These are phyloP conservation scores for Syzygium grande DNA, from an alignment of 345 rosid genomes.

Conservation along the genomic window DNA sequence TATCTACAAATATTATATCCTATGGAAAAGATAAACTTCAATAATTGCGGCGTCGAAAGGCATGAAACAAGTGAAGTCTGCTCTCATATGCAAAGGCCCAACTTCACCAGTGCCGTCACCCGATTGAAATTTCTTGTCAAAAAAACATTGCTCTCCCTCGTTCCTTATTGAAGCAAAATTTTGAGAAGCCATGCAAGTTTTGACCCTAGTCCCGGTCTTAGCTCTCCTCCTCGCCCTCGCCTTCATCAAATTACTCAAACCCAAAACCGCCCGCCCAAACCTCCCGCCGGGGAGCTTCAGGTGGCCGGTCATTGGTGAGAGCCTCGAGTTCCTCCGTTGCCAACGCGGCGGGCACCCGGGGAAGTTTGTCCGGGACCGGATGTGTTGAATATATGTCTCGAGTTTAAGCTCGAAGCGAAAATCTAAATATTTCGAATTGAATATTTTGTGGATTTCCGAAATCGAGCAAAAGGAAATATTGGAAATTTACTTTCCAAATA, in stretches of 20 bases:
- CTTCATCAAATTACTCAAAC: neutral
- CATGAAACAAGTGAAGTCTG: neutral
- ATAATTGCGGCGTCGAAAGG: neutral
- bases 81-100: neutral
- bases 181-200: neutral
- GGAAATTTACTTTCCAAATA: too few species aligned
- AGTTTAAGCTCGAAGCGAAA: too few species aligned
- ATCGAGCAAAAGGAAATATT: too few species aligned
- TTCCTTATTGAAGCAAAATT: neutral
- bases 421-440: too few species aligned
- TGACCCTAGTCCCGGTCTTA: neutral
- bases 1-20: too few species aligned
- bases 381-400: too few species aligned
- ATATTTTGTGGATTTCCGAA: too few species aligned
- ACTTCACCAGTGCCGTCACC: neutral
- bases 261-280: neutral
- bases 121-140: neutral
- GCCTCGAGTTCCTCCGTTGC: neutral
- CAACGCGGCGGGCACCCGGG: neutral
- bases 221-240: neutral
- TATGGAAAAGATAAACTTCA: too few species aligned
- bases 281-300: neutral
- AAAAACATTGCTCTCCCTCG: neutral
- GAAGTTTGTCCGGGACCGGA: neutral
- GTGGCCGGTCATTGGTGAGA: constrained; percentile 6